Evolutionary conservation across 768 basidiomycete species (phyloP).

Genomic region (Trametes cinnabarina): DNA sequence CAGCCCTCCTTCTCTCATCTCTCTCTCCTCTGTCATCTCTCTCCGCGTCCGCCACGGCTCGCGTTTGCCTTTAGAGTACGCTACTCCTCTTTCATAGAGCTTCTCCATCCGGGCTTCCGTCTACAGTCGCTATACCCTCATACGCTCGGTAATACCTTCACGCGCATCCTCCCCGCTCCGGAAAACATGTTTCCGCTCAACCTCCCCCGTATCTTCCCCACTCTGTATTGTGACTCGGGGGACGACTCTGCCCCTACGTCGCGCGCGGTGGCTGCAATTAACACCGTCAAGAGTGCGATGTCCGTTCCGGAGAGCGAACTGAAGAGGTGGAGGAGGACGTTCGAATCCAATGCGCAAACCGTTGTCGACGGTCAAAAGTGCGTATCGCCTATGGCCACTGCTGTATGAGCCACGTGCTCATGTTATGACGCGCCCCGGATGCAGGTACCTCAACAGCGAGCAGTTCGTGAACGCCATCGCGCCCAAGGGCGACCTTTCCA

Average conservation of each 20-base stretch:
- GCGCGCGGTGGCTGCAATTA: slow-evolving; percentile 47
- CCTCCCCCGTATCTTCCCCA: slow-evolving; percentile 44
- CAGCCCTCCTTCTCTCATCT: neutral
- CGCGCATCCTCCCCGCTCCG: neutral
- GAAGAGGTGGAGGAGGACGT: slow-evolving; percentile 84
- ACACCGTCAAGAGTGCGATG: slow-evolving; percentile 66
- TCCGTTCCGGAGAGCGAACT: slow-evolving; percentile 78
- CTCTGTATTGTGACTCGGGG: slow-evolving; percentile 57
- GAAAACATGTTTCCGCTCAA: slow-evolving; percentile 27
- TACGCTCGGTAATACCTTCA: slow-evolving; percentile 15
- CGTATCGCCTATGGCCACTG: slow-evolving; percentile 28
- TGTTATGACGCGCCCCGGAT: slow-evolving; percentile 3
- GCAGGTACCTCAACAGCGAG: slow-evolving; percentile 81
- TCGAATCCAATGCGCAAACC: slow-evolving; percentile 78
- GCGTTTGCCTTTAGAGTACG: slow-evolving; percentile 26
- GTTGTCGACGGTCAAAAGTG: slow-evolving; percentile 79
- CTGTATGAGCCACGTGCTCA: neutral
- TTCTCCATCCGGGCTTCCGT: slow-evolving; percentile 1
- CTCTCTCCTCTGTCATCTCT: neutral
- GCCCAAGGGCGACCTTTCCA: slow-evolving; percentile 78
- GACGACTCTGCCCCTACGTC: slow-evolving; percentile 38
- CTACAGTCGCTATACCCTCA: slow-evolving; percentile 26
- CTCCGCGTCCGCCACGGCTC: neutral
- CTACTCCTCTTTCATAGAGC: slow-evolving; percentile 24
- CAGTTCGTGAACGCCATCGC: slow-evolving; percentile 96